Evolutionary conservation across 305 asterid species (phyloP).

Genomic region (Fraxinus greggii): DNA sequence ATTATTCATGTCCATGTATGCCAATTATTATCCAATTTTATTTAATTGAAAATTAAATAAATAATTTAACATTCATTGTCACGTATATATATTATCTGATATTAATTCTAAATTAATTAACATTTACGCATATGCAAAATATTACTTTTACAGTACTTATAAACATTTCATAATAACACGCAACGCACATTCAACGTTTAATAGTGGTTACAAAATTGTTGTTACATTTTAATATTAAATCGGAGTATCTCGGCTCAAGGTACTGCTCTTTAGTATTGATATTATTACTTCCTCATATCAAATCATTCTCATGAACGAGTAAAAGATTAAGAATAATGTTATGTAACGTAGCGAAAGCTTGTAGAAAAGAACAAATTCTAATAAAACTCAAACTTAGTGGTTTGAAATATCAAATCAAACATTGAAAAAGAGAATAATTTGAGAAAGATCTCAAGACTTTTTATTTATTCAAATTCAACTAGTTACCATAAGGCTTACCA

Average conservation of each 20-base stretch:
- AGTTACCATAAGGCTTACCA: neutral
- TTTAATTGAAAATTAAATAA: no score
- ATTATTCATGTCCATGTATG: no score
- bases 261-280: neutral
- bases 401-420: no score
- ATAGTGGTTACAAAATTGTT: neutral
- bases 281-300: neutral
- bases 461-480: neutral
- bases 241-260: neutral
- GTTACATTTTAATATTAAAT: neutral
- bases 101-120: no score
- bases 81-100: no score
- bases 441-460: neutral
- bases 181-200: no score
- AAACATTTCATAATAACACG: neutral
- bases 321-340: neutral
- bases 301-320: neutral
- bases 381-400: neutral
- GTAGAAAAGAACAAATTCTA: neutral
- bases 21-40: no score
- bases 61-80: no score
- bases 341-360: neutral
- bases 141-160: no score
- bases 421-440: no score
- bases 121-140: no score